Evolutionary conservation across 2,329 filamentous ascomycete genomes (phyloP), one percentile per base, ranked within the genome.

Genomic region (Lomentospora prolificans): DNA sequence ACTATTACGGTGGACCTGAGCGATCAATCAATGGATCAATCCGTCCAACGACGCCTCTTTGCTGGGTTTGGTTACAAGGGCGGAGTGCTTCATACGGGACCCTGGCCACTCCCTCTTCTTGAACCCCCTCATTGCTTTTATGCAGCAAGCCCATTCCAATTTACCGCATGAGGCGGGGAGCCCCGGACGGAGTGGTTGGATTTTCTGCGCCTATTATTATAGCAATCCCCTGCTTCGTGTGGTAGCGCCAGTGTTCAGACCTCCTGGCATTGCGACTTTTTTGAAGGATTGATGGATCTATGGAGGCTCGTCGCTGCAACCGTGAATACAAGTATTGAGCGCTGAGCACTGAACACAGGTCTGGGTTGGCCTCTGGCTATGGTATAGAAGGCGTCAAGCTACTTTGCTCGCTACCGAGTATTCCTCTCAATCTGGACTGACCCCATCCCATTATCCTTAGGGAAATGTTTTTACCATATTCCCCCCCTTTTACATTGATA

Each of bases 101-200:
- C n/a, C n/a, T n/a, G 36, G 7, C 36, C 36, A 41, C 36, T 17
- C 36, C 36, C 30, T 17, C 36, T 28, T 48, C 41, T 41, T 44
- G 12, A 24, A 12, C 22, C 54, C 52, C 56, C 44, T 31, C 41
- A 22, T 51, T 55, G 54, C 53, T 59, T 44, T 53, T 51, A 56
- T 60, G 58, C 59, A 60, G 51, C 55, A 31, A 24, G 57, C 58
- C 57, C 53, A 57, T 60, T 65, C 22, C 67, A 63, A 66, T 67
- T 68, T 70, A 63, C 67, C 66, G 66, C 64, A 66, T 63, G 60
- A 61, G 63, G 63, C 63, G 63, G 64, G 63, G 62, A 25, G n/a
- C n/a, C n/a, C n/a, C n/a, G n/a, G n/a, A n/a, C n/a, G n/a, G n/a
- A n/a, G n/a, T n/a, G n/a, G n/a, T n/a, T n/a, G n/a, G n/a, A n/a